Evolutionary conservation across 371 early-diverging fungal genomes (phyloP).

Genomic region (Zychaea mexicana): DNA sequence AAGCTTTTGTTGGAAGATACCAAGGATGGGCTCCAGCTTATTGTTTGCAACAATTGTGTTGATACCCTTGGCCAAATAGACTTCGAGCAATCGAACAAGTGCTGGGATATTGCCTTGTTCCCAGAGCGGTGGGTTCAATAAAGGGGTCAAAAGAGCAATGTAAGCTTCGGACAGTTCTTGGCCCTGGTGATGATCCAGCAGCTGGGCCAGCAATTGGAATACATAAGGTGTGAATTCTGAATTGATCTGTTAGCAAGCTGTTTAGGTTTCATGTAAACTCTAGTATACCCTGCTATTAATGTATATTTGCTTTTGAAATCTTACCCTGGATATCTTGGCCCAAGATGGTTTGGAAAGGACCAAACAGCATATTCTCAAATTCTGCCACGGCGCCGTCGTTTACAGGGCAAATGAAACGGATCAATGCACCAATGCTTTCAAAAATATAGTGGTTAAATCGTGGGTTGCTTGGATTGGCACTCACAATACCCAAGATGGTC

Average conservation of each 20-base stretch:
- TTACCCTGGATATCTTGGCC: slow-evolving; percentile 79
- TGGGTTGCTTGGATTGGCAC: slow-evolving; percentile 96
- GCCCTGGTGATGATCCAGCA: slow-evolving; percentile 77
- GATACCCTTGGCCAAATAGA: slow-evolving; percentile 79
- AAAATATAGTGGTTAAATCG: slow-evolving; percentile 96
- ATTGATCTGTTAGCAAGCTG: background rate
- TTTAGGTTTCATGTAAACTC: background rate
- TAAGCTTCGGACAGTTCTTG: slow-evolving; percentile 74
- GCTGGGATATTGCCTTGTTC: slow-evolving; percentile 93
- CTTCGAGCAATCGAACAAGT: slow-evolving; percentile 82
- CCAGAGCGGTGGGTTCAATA: slow-evolving; percentile 90
- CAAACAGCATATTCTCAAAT: slow-evolving; percentile 76
- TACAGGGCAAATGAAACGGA: slow-evolving; percentile 65
- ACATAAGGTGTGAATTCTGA: slow-evolving; percentile 95
- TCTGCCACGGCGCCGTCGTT: slow-evolving; percentile 68
- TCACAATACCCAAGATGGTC: slow-evolving; percentile 78
- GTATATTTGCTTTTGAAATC: background rate
- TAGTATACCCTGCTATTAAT: background rate
- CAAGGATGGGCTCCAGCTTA: slow-evolving; percentile 84
- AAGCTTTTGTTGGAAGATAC: slow-evolving; percentile 90
- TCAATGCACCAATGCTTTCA: slow-evolving; percentile 89
- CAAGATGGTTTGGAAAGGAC: slow-evolving; percentile 90
- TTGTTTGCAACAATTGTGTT: slow-evolving; percentile 61
- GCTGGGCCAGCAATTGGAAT: slow-evolving; percentile 91
- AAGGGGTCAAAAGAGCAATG: slow-evolving; percentile 68